Evolutionary conservation across 495 filamentous ascomycete species (phyloP).

Genomic region (Xylaria longipes): DNA sequence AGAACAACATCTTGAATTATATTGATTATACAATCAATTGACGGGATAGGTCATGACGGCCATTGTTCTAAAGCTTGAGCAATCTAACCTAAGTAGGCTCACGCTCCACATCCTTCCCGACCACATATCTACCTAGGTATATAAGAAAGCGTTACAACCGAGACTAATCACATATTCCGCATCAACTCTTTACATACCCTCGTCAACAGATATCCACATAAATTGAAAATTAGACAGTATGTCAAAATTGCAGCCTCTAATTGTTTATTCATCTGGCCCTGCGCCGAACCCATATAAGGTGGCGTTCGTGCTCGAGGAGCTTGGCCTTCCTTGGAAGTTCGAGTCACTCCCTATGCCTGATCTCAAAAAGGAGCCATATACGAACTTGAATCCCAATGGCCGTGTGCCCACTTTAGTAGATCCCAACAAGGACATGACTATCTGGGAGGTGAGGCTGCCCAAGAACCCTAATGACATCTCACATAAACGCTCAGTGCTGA

Average conservation of each 20-base stretch:
- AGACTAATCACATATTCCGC: not conserved
- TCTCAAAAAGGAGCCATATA: slow-evolving; percentile 63
- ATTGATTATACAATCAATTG: slow-evolving; percentile 10
- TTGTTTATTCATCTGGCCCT: slow-evolving; percentile 11
- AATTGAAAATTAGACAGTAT: not conserved
- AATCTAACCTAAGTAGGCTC: not conserved
- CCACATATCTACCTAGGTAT: not conserved
- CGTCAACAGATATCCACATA: not conserved
- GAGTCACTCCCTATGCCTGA: slow-evolving; percentile 51
- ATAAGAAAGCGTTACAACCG: not conserved
- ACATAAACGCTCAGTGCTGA: not conserved
- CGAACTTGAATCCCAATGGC: slow-evolving; percentile 73
- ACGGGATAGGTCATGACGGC: not conserved
- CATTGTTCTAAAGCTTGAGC: not conserved
- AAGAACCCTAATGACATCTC: slow-evolving; percentile 23
- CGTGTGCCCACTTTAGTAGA: slow-evolving; percentile 42
- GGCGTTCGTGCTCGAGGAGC: slow-evolving; percentile 67
- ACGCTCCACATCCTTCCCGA: not conserved
- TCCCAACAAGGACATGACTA: slow-evolving; percentile 1
- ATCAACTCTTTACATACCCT: not conserved
- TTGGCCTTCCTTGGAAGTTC: slow-evolving; percentile 61
- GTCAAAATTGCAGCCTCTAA: not conserved
- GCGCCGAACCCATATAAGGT: slow-evolving; percentile 54
- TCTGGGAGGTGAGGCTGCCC: slow-evolving; percentile 58
- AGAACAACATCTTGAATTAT: not conserved